phyloP scores from a whole-genome alignment of 176 grass and related monocot genomes.

The Aegilops sharonensis region DNA sequence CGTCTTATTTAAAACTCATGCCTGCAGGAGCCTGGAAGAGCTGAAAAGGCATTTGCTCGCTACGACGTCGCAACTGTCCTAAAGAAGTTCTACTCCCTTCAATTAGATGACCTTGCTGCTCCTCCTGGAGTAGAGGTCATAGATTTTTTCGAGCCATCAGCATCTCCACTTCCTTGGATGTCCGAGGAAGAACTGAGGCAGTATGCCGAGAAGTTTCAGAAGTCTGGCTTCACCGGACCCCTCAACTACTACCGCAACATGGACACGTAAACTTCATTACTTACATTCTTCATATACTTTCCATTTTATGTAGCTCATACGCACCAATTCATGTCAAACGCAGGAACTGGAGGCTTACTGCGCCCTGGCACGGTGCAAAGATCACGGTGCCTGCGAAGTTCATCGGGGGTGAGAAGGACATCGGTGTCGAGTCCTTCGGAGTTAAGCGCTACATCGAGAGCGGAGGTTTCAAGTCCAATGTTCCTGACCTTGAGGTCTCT shows the following conservation, averaged over 20 bases:
- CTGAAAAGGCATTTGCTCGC: conserved; percentile 54
- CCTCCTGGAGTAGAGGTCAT: conserved; percentile 68
- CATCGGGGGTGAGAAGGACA: conserved; percentile 42
- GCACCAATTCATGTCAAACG: neutral
- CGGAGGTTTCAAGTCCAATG: conserved; percentile 30
- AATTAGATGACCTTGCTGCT: conserved; percentile 40
- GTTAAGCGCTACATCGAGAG: conserved; percentile 35
- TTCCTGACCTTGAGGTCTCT: conserved; percentile 47
- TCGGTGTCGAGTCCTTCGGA: conserved; percentile 31
- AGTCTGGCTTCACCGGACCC: conserved; percentile 67
- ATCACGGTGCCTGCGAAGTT: conserved; percentile 56
- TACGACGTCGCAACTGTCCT: conserved; percentile 49
- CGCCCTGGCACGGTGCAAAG: conserved; percentile 50
- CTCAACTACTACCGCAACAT: conserved; percentile 68
- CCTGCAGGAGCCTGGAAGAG: conserved; percentile 56
- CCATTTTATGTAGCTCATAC: neutral
- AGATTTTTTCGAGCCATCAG: conserved; percentile 48
- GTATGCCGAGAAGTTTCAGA: conserved; percentile 56
- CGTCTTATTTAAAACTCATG: neutral
- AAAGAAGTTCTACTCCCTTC: conserved; percentile 50
- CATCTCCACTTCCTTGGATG: conserved; percentile 50
- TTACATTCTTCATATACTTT: neutral
- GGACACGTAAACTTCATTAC: conserved; percentile 29
- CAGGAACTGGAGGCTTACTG: conserved; percentile 55
- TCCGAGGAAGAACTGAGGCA: conserved; percentile 48